These are phyloP conservation scores for Hydrangea macrophylla DNA, from an alignment of 148 eudicot genomes.

Conservation along the genomic window DNA sequence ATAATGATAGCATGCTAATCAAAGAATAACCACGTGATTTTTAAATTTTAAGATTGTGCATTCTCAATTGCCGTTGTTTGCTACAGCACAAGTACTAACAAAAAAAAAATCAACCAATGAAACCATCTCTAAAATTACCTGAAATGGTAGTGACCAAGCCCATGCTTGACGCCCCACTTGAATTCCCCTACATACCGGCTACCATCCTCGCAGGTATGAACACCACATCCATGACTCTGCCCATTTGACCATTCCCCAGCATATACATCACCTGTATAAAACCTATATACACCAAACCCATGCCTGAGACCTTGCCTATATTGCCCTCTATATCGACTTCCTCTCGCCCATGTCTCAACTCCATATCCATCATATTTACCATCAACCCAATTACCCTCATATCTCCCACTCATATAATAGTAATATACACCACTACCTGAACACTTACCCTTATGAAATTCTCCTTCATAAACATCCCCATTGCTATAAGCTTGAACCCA, in stretches of 20 bases:
- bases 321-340: slow-evolving; percentile 85
- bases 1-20: no score
- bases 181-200: slow-evolving; percentile 94
- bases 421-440: slow-evolving; percentile 96
- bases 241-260: slow-evolving; percentile 97
- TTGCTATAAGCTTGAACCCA: slow-evolving; percentile 77
- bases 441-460: slow-evolving; percentile 86
- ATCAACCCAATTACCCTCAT: slow-evolving; percentile 96
- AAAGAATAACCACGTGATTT: no score
- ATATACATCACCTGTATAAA: slow-evolving; percentile 92
- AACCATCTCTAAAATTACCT: slow-evolving; percentile 43
- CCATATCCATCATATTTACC: slow-evolving; percentile 95
- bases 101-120: neutral
- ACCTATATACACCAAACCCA: slow-evolving; percentile 93
- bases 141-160: slow-evolving; percentile 90
- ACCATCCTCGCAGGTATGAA: slow-evolving; percentile 94
- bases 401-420: slow-evolving; percentile 89
- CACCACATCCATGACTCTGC: slow-evolving; percentile 95
- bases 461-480: slow-evolving; percentile 95
- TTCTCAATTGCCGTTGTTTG: no score
- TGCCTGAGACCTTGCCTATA: slow-evolving; percentile 90
- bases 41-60: no score
- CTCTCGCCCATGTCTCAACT: slow-evolving; percentile 94
- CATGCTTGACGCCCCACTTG: slow-evolving; percentile 98
- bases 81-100: neutral